Evolutionary conservation across 768 basidiomycete genomes (phyloP).

Genomic region (Mycena kentingensis): DNA sequence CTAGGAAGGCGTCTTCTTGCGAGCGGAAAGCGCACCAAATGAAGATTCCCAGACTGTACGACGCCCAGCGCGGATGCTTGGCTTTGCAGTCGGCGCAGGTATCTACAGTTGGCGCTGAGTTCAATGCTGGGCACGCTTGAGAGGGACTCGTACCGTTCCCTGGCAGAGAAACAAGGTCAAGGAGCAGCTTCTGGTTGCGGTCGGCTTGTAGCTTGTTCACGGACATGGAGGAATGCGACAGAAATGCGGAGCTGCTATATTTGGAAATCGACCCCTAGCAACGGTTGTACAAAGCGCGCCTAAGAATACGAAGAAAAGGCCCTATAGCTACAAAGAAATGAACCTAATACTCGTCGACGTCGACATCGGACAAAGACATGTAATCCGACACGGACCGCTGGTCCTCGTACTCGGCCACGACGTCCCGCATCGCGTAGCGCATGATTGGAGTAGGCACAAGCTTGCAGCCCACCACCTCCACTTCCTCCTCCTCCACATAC

Average conservation of each 20-base stretch:
- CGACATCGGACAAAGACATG: slow-evolving; percentile 74
- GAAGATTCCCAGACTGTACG: slow-evolving; percentile 86
- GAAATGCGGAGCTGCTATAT: neutral
- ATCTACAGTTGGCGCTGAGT: slow-evolving; percentile 48
- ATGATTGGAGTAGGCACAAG: slow-evolving; percentile 81
- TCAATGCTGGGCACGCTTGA: slow-evolving; percentile 6
- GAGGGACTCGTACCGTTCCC: slow-evolving; percentile 75
- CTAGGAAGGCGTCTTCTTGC: neutral
- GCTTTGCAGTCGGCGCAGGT: slow-evolving; percentile 90
- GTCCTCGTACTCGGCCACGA: slow-evolving; percentile 81
- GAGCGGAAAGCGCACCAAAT: slow-evolving; percentile 59
- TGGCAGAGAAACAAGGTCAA: slow-evolving; percentile 69
- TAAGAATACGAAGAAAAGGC: too few species aligned
- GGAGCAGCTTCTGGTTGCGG: slow-evolving; percentile 62
- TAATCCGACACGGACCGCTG: slow-evolving; percentile 76
- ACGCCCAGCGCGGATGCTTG: slow-evolving; percentile 87
- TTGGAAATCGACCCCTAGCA: too few species aligned
- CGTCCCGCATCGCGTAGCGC: slow-evolving; percentile 81
- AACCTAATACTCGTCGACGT: slow-evolving; percentile 70
- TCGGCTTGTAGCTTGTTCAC: slow-evolving; percentile 62
- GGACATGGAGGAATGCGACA: slow-evolving; percentile 8
- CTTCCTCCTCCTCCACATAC: slow-evolving; percentile 38
- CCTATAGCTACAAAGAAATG: neutral
- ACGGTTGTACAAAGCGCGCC: too few species aligned
- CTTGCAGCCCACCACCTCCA: slow-evolving; percentile 72